Evolutionary conservation across 2,329 filamentous ascomycete genomes (phyloP).

Genomic region (Trichophyton benhamiae): DNA sequence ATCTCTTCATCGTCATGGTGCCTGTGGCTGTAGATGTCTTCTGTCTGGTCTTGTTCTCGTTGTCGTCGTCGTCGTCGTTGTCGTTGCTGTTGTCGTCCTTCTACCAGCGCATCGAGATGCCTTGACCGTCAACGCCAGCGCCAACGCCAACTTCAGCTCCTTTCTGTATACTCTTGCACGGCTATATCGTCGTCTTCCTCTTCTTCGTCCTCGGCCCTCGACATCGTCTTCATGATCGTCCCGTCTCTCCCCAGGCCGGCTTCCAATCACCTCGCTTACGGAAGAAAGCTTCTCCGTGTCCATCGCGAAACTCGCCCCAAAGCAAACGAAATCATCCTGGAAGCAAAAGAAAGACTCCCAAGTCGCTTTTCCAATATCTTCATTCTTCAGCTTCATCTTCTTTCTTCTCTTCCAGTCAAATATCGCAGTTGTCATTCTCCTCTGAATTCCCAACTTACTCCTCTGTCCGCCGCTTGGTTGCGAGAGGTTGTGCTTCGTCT

Average conservation of each 20-base stretch:
- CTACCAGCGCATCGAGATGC: background rate
- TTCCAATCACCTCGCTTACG: constrained; percentile 1
- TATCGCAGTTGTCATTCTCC: constrained; percentile 14
- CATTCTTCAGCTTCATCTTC: constrained; percentile 14
- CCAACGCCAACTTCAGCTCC: background rate
- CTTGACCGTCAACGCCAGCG: too few species aligned
- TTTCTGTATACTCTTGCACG: background rate
- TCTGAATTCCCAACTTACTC: constrained; percentile 10
- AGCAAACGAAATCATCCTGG: background rate
- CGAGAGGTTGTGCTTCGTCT: background rate
- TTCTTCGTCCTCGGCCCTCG: background rate
- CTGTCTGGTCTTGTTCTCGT: background rate
- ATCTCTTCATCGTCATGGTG: background rate
- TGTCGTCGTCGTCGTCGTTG: background rate
- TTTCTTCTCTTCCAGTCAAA: constrained; percentile 16
- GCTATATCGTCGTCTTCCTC: background rate
- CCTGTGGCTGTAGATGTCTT: background rate
- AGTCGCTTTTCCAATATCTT: constrained; percentile 13
- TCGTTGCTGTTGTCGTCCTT: background rate
- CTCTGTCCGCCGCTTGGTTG: background rate
- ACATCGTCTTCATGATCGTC: background rate
- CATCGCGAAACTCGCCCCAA: constrained; percentile 14
- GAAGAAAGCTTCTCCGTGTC: background rate
- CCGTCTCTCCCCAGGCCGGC: background rate
- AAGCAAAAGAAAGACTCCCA: background rate